Evolutionary conservation across 2,329 filamentous ascomycete species (phyloP), one percentile per base, ranked within the genome.

Genomic region (Phaeomoniella chlamydospora): DNA sequence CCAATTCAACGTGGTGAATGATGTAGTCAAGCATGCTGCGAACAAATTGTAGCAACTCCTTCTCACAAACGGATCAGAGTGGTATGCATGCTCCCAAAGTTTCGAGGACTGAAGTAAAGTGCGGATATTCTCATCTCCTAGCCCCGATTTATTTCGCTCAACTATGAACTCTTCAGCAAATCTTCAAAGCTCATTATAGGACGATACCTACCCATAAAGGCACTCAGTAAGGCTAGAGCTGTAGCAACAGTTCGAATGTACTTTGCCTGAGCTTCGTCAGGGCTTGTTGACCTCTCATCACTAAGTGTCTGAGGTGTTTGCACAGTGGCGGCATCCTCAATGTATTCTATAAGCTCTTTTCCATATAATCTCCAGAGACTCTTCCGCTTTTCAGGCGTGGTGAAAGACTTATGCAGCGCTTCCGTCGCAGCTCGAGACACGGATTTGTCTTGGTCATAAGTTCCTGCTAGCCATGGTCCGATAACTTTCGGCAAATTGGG

Each of bases 391-490:
- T 92, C 85, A 13, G 81, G 72, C 0, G 80, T 85, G 14, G 72
- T 71, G 37, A 96, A 79, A 29, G 94, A 82, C 2, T 70, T 71
- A 1, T 72, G 70, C 13, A 94, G 65, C 0, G 87, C 81, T 32
- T 88, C 78, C 39, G 72, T 69, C 2, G 87, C 86, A n/a, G 83
- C 75, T 39, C 77, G 74, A 5, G 80, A 68, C 11, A 86, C 85
- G 13, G 69, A 68, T 37, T 77, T 75, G 51, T 98, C 88, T 45
- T 74, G 80, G 55, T 98, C 90, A 52, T 86, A 93, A 2, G 80
- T 72, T 1, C 88, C 90, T 5, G 83, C 81, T 10, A 96, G 69
- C 90, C 92, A 98, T n/a, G 84, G 70, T 6, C 81, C 86, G 32
- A 92, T 77, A 22, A 92, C 67, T 40, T 72, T 76, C 10, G 84